Conservation (phyloP, 2,329 filamentous ascomycete species). For the Neofusicoccum kwambonambiense region DNA sequence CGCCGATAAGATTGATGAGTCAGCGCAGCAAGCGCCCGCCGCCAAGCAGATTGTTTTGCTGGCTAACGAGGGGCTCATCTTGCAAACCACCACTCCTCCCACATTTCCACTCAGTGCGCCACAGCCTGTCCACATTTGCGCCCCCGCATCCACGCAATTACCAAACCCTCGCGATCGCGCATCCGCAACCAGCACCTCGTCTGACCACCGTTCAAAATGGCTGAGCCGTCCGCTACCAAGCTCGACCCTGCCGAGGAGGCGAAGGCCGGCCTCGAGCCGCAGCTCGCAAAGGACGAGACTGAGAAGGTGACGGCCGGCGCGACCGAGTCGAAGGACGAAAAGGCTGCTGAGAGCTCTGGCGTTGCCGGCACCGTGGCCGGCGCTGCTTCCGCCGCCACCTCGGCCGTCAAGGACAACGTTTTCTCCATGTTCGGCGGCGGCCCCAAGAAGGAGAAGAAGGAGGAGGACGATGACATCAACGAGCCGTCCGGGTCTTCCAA, state of each 20-base stretch:
- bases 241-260: constrained; percentile 42
- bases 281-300: constrained; percentile 44
- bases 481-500: constrained; percentile 83
- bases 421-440: constrained; percentile 99
- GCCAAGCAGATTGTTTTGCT: constrained; percentile 16
- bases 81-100: constrained; percentile 17
- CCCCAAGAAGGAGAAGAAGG: constrained; percentile 94
- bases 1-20: constrained; percentile 1
- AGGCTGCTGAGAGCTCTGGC: constrained; percentile 36
- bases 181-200: neutral
- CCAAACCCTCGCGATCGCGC: neutral
- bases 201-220: constrained; percentile 11
- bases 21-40: constrained; percentile 5
- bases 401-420: constrained; percentile 58
- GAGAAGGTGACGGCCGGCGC: constrained; percentile 44
- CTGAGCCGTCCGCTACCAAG: constrained; percentile 39
- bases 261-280: constrained; percentile 39
- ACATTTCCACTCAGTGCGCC: constrained; percentile 2
- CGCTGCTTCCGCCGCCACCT: constrained; percentile 33
- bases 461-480: constrained; percentile 73
- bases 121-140: neutral
- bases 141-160: neutral
- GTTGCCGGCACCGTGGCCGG: constrained; percentile 39
- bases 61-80: constrained; percentile 8
- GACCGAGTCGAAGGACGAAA: constrained; percentile 47